Evolutionary conservation across 768 basidiomycete genomes (phyloP).

Genomic region (Austroboletus festivus): DNA sequence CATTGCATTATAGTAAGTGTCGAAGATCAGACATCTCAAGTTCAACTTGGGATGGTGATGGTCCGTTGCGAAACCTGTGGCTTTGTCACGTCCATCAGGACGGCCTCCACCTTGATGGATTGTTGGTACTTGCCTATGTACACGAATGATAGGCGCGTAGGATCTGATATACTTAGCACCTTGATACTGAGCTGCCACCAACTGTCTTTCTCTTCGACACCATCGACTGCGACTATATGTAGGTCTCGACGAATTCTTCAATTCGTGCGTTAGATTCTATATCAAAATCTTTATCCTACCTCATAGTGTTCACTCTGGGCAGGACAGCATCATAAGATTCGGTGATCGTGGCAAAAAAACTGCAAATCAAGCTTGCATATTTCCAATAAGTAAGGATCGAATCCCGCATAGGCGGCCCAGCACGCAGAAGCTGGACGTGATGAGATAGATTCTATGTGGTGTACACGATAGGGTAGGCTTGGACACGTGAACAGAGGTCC

Average conservation of each 20-base stretch:
- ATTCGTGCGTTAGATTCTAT: slow-evolving; percentile 72
- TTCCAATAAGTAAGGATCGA: slow-evolving; percentile 64
- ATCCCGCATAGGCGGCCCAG: slow-evolving; percentile 75
- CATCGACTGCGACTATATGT: slow-evolving; percentile 24
- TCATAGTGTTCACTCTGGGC: slow-evolving; percentile 92
- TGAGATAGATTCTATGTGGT: slow-evolving; percentile 78
- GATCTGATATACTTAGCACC: slow-evolving; percentile 6
- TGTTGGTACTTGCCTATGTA: neutral
- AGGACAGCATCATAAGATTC: slow-evolving; percentile 64
- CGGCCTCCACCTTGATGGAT: slow-evolving; percentile 35
- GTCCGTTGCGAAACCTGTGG: slow-evolving; percentile 50
- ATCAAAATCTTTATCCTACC: slow-evolving; percentile 94
- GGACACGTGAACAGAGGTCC: slow-evolving; percentile 90
- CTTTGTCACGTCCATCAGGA: slow-evolving; percentile 37
- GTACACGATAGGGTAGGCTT: slow-evolving; percentile 63
- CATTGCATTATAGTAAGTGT: too few species aligned
- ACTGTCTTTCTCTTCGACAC: slow-evolving; percentile 24
- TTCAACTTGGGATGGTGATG: slow-evolving; percentile 65
- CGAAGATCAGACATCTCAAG: too few species aligned
- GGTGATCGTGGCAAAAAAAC: slow-evolving; percentile 34
- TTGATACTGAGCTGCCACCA: slow-evolving; percentile 2
- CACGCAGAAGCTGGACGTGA: slow-evolving; percentile 73
- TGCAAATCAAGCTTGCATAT: slow-evolving; percentile 69
- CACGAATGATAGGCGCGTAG: neutral
- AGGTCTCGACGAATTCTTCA: slow-evolving; percentile 61